Evolutionary conservation across 345 rosid genomes (phyloP), one percentile per base, ranked within the genome.

Genomic region (Populus simonii): DNA sequence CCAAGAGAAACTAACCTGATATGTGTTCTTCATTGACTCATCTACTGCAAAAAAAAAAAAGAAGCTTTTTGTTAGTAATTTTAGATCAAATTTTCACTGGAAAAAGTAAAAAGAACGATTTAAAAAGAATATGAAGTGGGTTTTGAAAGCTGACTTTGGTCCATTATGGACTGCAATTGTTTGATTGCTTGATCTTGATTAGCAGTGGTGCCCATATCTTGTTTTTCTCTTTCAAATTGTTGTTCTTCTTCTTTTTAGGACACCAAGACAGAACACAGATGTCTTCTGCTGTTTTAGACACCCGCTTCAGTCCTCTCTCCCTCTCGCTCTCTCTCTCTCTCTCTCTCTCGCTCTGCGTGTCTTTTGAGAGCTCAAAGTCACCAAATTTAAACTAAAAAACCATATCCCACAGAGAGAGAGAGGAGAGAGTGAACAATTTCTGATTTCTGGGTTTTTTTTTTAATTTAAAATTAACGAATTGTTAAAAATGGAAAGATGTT

Each of bases 161-260:
- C 93, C 89, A 93, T 88, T 66, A 90, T 84, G 71, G 90, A 75
- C 84, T 86, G 90, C 47, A 93, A 88, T 78, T 91, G 92, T 88
- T 87, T 87, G 85, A 91, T 80, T 25, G 89, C 92, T 47, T 47
- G 51, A 77, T 92, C 97, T 69, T 91, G 91, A 85, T 87, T 78
- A 78, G 84, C 84, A 74, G 74, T 75, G 71, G 51, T 47, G 51
- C 86, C 89, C 94, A 91, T 89, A 66, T 49, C 79, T 49, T 71
- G 70, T 68, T 68, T 62, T 29, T n/a, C 43, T n/a, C 36, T 68
- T 78, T 12, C 36, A 71, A 47, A 18, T 47, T 47, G 17, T 4
- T 47, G 5, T 15, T 47, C 17, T 47, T 47, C 51, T 47, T 47
- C 51, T 15, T 47, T 47, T 47, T 15, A 4, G 51, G 51, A 47